Conservation (phyloP, 2,329 filamentous ascomycete genomes). For the Pseudopithomyces chartarum region DNA sequence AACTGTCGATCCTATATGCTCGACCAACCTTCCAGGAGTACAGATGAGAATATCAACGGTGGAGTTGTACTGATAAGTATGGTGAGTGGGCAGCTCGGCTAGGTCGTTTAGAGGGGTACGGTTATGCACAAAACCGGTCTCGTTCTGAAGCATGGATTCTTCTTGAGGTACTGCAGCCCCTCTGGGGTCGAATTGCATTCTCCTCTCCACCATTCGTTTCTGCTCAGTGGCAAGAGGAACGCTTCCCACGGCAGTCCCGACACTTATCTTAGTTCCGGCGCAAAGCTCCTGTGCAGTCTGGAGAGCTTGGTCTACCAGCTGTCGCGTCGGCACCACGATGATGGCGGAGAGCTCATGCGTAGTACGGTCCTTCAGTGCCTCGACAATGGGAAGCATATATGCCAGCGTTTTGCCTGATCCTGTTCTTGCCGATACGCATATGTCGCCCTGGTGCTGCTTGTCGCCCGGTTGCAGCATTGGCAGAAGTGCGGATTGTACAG, state of each 20-base stretch:
- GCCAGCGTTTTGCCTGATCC: conserved; percentile 95
- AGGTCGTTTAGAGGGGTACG: conserved; percentile 46
- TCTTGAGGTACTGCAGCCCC: conserved; percentile 57
- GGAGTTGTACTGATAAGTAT: conserved; percentile 69
- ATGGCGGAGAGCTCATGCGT: conserved; percentile 75
- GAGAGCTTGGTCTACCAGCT: conserved; percentile 85
- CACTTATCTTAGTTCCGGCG: conserved; percentile 72
- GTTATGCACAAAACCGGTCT: conserved; percentile 42
- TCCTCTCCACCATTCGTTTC: conserved; percentile 63
- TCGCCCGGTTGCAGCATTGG: conserved; percentile 75
- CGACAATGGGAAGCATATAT: conserved; percentile 84
- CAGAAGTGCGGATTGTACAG: conserved; percentile 79
- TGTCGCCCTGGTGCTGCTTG: conserved; percentile 69
- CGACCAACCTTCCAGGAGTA: conserved; percentile 88
- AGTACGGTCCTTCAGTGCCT: conserved; percentile 69
- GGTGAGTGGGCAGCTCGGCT: conserved; percentile 57
- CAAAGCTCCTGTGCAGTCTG: conserved; percentile 75
- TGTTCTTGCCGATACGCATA: conserved; percentile 90
- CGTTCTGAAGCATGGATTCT: conserved; percentile 39
- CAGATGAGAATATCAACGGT: conserved; percentile 88
- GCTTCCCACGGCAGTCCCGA: conserved; percentile 83
- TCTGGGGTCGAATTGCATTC: conserved; percentile 65
- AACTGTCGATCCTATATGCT: conserved; percentile 82
- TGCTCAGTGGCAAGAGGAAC: conserved; percentile 73
- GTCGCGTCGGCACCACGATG: conserved; percentile 87